A percentile compares a stretch with the other conserved stretches of the same genome.
These are phyloP conservation scores for Pseudotulostoma volvatum DNA, from an alignment of 495 filamentous ascomycete species.

Conservation along the genomic window DNA sequence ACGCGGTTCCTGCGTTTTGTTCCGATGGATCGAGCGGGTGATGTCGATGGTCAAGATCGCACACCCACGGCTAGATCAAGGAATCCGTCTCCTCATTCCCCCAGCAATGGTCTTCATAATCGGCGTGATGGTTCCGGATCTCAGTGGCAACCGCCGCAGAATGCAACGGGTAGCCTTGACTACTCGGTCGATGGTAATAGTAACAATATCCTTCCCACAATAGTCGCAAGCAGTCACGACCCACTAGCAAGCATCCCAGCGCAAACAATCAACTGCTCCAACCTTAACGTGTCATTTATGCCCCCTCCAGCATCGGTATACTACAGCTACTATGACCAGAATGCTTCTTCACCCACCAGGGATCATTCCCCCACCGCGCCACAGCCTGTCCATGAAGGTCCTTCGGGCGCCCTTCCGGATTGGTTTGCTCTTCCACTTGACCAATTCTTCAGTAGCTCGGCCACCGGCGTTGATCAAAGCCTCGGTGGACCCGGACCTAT, in stretches of 20 bases:
- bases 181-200: conserved; percentile 1
- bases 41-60: conserved; percentile 26
- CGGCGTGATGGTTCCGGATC: conserved; percentile 19
- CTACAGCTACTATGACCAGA: conserved; percentile 31
- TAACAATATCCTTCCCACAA: conserved; percentile 10
- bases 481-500: conserved; percentile 32
- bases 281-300: conserved; percentile 33
- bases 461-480: conserved; percentile 31
- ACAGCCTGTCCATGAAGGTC: conserved; percentile 4
- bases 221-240: conserved; percentile 23
- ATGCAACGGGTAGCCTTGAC: conserved; percentile 3
- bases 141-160: conserved; percentile 13
- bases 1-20: conserved; percentile 52
- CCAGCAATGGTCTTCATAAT: conserved; percentile 11
- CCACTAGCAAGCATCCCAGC: conserved; percentile 30
- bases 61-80: conserved; percentile 20
- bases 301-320: conserved; percentile 32
- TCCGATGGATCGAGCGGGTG: conserved; percentile 25
- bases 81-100: conserved; percentile 20
- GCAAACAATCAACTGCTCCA: conserved; percentile 33
- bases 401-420: conserved; percentile 23
- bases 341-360: conserved; percentile 14
- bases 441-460: conserved; percentile 36
- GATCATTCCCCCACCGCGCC: conserved; percentile 15
- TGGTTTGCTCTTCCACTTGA: conserved; percentile 32